Evolutionary conservation across 2,329 filamentous ascomycete species (phyloP).

Genomic region (Calonectria hongkongensis): DNA sequence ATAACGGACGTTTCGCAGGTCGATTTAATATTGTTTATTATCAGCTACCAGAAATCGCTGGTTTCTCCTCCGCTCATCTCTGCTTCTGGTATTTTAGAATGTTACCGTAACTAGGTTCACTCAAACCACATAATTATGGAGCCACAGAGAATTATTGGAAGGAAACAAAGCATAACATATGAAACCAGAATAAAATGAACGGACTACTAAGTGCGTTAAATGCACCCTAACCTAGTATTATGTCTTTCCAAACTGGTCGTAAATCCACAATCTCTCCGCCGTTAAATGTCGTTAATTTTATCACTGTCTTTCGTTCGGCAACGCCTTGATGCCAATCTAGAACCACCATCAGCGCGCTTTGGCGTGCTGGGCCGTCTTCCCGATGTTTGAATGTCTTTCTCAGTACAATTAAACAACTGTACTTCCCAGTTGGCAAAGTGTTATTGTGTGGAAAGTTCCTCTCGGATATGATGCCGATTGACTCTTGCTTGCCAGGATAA

Average conservation of each 20-base stretch:
- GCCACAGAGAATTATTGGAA: too few relatives aligned
- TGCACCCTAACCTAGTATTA: neutral
- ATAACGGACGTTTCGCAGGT: too few relatives aligned
- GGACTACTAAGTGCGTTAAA: too few relatives aligned
- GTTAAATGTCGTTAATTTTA: neutral
- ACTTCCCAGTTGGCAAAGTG: conserved; percentile 13
- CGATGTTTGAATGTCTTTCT: neutral
- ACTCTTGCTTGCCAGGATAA: neutral
- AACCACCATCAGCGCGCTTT: neutral
- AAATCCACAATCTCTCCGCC: conserved; percentile 12
- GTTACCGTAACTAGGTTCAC: too few relatives aligned
- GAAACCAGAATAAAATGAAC: too few relatives aligned
- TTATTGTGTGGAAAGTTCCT: conserved; percentile 22
- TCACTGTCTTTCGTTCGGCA: conserved; percentile 12
- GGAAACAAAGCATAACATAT: too few relatives aligned
- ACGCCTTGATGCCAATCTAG: neutral
- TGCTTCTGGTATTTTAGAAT: too few relatives aligned
- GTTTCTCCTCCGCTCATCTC: too few relatives aligned
- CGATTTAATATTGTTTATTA: too few relatives aligned
- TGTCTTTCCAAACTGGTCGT: neutral
- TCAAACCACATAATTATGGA: too few relatives aligned
- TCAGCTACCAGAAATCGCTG: too few relatives aligned
- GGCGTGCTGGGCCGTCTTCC: neutral
- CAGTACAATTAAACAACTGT: conserved; percentile 8
- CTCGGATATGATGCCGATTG: neutral